phyloP scores from a whole-genome alignment of 2,329 filamentous ascomycete genomes.

The Talaromyces islandicus region DNA sequence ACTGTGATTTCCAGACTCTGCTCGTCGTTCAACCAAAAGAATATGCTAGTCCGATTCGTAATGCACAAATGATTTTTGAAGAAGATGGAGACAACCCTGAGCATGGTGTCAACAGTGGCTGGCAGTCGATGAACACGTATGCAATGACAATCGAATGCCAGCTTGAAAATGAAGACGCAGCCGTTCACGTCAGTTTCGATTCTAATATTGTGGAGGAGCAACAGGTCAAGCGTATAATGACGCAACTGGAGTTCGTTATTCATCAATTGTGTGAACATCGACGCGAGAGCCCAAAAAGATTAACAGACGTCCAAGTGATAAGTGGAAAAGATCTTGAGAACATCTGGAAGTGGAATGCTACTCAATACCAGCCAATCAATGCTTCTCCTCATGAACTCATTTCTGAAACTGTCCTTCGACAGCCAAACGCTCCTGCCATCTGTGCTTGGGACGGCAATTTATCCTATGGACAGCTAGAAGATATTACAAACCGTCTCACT shows the following conservation, averaged over 20 bases:
- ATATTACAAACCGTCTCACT: not conserved
- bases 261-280: not conserved
- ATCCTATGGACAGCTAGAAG: constrained; percentile 3
- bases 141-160: constrained; percentile 2
- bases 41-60: not conserved
- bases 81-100: not conserved
- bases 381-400: constrained; percentile 2
- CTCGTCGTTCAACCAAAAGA: not conserved
- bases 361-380: not conserved
- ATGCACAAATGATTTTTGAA: not conserved
- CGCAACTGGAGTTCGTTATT: constrained; percentile 4
- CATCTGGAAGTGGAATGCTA: constrained; percentile 7
- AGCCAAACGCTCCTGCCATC: constrained; percentile 4
- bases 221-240: constrained; percentile 3
- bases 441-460: constrained; percentile 7
- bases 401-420: not conserved
- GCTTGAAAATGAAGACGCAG: not conserved
- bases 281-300: not conserved
- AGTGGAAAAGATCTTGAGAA: constrained; percentile 1
- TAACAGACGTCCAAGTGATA: not conserved
- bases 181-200: constrained; percentile 2
- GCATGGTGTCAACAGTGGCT: not conserved
- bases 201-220: not conserved
- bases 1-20: constrained; percentile 1
- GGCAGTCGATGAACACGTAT: constrained; percentile 5